Conservation (phyloP, 1,284 basidiomycete species). For the Ustilago shanxiensis region DNA sequence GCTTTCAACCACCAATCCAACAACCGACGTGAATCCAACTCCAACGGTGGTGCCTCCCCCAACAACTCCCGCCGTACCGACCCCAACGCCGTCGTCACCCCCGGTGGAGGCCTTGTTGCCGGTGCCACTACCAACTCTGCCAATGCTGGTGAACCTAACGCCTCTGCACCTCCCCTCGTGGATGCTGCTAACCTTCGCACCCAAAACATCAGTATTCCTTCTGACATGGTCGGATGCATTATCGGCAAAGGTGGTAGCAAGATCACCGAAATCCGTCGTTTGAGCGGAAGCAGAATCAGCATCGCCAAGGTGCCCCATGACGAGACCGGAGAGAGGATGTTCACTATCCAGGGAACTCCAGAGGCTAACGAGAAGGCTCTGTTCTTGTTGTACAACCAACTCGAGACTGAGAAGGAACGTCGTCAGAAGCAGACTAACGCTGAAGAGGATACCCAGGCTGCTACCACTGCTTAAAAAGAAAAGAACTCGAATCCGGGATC, state of each 20-base stretch:
- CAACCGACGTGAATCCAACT: conserved; percentile 11
- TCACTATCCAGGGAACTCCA: conserved; percentile 95
- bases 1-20: conserved; percentile 42
- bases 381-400: conserved; percentile 89
- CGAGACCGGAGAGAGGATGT: conserved; percentile 98
- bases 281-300: conserved; percentile 95
- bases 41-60: conserved; percentile 48
- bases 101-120: conserved; percentile 64
- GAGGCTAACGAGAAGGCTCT: conserved; percentile 78
- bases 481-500: too few relatives aligned
- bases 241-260: conserved; percentile 93
- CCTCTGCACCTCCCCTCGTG: conserved; percentile 65
- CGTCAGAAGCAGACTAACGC: conserved; percentile 50
- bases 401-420: conserved; percentile 66
- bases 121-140: conserved; percentile 57
- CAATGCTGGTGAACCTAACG: conserved; percentile 61
- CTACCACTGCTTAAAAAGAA: conserved; percentile 37
- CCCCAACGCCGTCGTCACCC: conserved; percentile 61
- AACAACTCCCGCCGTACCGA: conserved; percentile 55
- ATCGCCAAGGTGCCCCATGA: conserved; percentile 99
- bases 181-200: conserved; percentile 84
- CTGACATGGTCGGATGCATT: conserved; percentile 83
- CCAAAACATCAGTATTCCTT: conserved; percentile 97
- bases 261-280: conserved; percentile 97
- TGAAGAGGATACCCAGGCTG: conserved; percentile 51